phyloP scores from a whole-genome alignment of 2,329 filamentous ascomycete species.

The Talaromyces amestolkiae region DNA sequence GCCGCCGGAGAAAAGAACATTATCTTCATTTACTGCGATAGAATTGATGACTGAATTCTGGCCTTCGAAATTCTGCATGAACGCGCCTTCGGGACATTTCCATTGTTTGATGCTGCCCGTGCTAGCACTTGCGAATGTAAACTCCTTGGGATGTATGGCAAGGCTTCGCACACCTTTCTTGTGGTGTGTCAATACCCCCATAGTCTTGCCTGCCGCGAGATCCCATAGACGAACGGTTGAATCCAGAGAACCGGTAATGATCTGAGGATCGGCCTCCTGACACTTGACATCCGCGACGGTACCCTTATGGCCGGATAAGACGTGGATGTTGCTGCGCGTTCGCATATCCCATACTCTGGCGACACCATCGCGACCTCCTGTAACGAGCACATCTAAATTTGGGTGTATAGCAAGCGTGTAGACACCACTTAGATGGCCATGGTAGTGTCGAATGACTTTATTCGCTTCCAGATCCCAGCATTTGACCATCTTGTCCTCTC shows the following conservation, averaged over 20 bases:
- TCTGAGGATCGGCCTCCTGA: conserved; percentile 93
- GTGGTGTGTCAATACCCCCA: conserved; percentile 95
- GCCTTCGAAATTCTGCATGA: conserved; percentile 98
- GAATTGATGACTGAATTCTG: conserved; percentile 97
- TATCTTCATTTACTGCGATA: conserved; percentile 86
- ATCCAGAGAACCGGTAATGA: conserved; percentile 91
- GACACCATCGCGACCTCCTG: conserved; percentile 89
- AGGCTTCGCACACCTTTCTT: conserved; percentile 93
- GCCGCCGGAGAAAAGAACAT: conserved; percentile 89
- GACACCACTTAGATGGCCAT: conserved; percentile 92
- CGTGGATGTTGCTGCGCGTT: conserved; percentile 91
- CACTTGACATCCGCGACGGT: conserved; percentile 88
- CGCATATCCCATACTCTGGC: conserved; percentile 98
- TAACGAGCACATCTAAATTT: conserved; percentile 89
- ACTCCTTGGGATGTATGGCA: conserved; percentile 82
- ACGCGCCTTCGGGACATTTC: conserved; percentile 96
- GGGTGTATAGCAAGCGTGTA: conserved; percentile 93
- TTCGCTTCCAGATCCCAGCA: conserved; percentile 99
- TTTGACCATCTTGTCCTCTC: conserved; percentile 99
- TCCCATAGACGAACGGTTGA: conserved; percentile 92
- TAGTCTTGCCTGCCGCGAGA: conserved; percentile 90
- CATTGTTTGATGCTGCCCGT: conserved; percentile 97
- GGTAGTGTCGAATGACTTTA: conserved; percentile 96
- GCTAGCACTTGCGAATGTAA: conserved; percentile 91
- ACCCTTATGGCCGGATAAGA: conserved; percentile 83